Evolutionary conservation across 768 basidiomycete species (phyloP).

Genomic region (Cystofilobasidium capitatum): DNA sequence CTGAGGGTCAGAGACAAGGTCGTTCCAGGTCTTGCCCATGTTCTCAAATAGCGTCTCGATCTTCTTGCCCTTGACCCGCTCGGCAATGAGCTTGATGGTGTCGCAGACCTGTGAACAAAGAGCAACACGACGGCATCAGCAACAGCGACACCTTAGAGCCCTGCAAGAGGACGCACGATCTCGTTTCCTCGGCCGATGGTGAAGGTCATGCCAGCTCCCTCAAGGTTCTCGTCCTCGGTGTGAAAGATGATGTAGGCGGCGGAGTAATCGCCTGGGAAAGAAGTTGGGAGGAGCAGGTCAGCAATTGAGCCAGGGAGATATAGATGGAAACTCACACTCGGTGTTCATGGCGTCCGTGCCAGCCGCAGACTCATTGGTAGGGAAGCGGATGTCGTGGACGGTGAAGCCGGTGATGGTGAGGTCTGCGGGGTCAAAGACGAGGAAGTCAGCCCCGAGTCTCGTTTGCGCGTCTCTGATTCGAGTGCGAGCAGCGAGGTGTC

Average conservation of each 20-base stretch:
- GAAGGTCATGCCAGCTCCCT: slow-evolving; percentile 69
- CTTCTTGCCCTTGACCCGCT: slow-evolving; percentile 71
- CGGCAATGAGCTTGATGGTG: slow-evolving; percentile 68
- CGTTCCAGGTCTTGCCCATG: slow-evolving; percentile 88
- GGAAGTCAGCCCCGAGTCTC: no score
- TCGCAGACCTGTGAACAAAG: slow-evolving; percentile 54
- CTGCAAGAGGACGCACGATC: slow-evolving; percentile 50
- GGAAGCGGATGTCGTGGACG: slow-evolving; percentile 26
- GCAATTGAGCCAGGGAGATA: not conserved
- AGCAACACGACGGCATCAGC: not conserved
- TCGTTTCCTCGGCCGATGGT: slow-evolving; percentile 93
- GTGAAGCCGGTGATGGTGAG: slow-evolving; percentile 26
- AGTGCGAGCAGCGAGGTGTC: no score
- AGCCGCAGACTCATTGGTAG: slow-evolving; percentile 17
- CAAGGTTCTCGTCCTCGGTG: slow-evolving; percentile 55
- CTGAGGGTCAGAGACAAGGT: slow-evolving; percentile 77
- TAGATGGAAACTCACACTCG: not conserved
- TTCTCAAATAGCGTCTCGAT: slow-evolving; percentile 70
- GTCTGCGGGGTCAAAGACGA: no score
- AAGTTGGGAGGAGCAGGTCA: not conserved
- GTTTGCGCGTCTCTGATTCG: no score
- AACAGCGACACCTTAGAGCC: not conserved
- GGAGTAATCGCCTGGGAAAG: slow-evolving; percentile 67
- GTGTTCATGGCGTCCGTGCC: slow-evolving; percentile 22
- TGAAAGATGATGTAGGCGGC: slow-evolving; percentile 77